Evolutionary conservation across 371 early-diverging fungal species (phyloP), one percentile per base, ranked within the genome.

Genomic region (Parasitella parasitica): DNA sequence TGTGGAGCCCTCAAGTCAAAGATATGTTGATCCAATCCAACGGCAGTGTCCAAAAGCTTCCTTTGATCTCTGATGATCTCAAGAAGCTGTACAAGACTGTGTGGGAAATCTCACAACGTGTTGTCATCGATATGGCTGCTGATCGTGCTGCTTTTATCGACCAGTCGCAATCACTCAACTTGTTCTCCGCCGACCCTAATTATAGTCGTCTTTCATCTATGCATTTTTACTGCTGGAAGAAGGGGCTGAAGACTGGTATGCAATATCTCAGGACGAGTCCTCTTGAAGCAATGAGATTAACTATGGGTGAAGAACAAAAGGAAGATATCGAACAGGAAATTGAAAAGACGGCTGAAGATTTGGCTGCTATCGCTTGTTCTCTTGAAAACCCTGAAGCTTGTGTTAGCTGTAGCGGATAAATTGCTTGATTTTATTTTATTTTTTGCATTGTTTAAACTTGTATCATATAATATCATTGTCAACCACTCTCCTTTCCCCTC

Each of bases 181-280:
- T 99, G 41, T 97, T 97, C 78, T 82, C 97, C 64, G 92, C 91
- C 34, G 91, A 93, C 39, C 94, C 99, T n/a, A 95, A 88, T 64
- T 94, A 89, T 75, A 90, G 89, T 64, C 91, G 94, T 80, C 88
- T 99, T 49, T 95, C 97, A 8, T 87, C 89, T 41, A 99, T 99
- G 99, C 99, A 99, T 80, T 98, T 99, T 70, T 96, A 97, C 75
- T 95, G 94, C 15, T 99, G 97, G 97, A 92, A 92, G 80, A 88
- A 86, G 75, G 98, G 98, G 0, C 83, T 99, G 27, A 99, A 99
- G 92, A 99, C 99, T 6, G 99, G 99, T 66, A 96, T 98, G 96
- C 98, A 99, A 76, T 99, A 98, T 72, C 82, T 99, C 56, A 91
- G 97, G 49, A 91, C 98, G 11, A 87, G 93, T 41, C 98, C 96